phyloP scores from a whole-genome alignment of 495 filamentous ascomycete species.

The Penicillium robsamsonii region DNA sequence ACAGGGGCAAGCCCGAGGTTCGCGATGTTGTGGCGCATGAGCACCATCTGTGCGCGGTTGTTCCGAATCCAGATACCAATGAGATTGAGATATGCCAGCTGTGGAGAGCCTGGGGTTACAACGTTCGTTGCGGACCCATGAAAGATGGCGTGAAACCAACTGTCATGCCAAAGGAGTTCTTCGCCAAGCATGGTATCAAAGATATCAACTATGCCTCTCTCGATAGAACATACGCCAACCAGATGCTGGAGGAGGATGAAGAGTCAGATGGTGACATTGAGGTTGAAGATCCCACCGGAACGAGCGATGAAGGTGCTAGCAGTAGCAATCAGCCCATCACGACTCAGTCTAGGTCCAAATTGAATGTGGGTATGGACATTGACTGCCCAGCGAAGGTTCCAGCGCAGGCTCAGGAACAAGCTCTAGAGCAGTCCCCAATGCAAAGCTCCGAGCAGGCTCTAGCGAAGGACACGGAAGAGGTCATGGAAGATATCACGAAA shows the following conservation, averaged over 20 bases:
- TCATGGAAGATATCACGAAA: not conserved
- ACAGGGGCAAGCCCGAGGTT: not conserved
- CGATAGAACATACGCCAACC: not conserved
- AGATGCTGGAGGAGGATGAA: not conserved
- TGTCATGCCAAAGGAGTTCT: not conserved
- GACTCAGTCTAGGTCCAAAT: not conserved
- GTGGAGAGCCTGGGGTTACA: constrained; percentile 13
- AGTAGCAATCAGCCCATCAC: no score
- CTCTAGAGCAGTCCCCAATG: no score
- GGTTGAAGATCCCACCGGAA: not conserved
- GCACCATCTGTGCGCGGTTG: constrained; percentile 9
- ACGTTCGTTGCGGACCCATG: constrained; percentile 13
- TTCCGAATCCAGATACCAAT: not conserved
- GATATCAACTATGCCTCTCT: not conserved
- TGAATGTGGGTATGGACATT: not conserved
- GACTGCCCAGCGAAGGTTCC: not conserved
- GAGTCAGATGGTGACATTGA: not conserved
- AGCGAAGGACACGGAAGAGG: not conserved
- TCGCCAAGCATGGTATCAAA: not conserved
- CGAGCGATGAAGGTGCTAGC: not conserved
- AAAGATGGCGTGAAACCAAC: not conserved
- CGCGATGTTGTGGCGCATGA: constrained; percentile 15
- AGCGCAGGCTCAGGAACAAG: not conserved
- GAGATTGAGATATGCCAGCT: constrained; percentile 9
- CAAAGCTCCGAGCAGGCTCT: no score